These are phyloP conservation scores for Pseudocercospora ulei DNA, from an alignment of 2,329 filamentous ascomycete genomes.

Conservation along the genomic window DNA sequence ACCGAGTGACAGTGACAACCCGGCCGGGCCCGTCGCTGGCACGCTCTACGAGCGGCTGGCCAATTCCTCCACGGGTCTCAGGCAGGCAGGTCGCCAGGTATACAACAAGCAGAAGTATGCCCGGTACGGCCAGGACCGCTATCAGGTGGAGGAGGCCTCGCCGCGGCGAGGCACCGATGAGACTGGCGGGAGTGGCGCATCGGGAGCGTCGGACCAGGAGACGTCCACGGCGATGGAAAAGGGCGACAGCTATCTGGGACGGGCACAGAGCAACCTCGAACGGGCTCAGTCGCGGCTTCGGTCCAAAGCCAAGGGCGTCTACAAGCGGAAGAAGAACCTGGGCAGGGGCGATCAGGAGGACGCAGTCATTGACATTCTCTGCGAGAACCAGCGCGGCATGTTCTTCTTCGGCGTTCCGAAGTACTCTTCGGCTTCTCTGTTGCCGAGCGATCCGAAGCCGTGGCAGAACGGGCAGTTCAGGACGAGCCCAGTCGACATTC, in stretches of 20 bases:
- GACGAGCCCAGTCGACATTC: constrained; percentile 57
- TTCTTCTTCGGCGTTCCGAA: constrained; percentile 81
- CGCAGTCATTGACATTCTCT: constrained; percentile 69
- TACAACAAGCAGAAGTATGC: constrained; percentile 34
- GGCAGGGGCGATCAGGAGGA: constrained; percentile 34
- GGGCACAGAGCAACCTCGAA: constrained; percentile 12
- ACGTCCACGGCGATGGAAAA: constrained; percentile 19
- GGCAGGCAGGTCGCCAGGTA: constrained; percentile 27
- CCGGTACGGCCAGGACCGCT: constrained; percentile 31
- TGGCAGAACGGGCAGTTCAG: constrained; percentile 62
- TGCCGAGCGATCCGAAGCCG: constrained; percentile 71
- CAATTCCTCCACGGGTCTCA: constrained; percentile 25
- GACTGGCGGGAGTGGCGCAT: background rate
- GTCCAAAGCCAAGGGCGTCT: constrained; percentile 27
- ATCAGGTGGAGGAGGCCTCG: constrained; percentile 20
- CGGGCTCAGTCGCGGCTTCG: constrained; percentile 25
- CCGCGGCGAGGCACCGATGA: constrained; percentile 15
- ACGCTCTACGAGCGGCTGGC: constrained; percentile 26
- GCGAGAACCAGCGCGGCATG: constrained; percentile 87
- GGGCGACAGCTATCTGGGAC: constrained; percentile 21
- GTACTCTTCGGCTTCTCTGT: constrained; percentile 78
- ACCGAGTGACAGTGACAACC: constrained; percentile 27
- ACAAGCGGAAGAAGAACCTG: constrained; percentile 31
- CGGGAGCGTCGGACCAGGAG: background rate
- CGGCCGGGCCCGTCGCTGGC: constrained; percentile 14